phyloP scores from a whole-genome alignment of 805 yeast genomes.

The Metschnikowia drakensbergensis region DNA sequence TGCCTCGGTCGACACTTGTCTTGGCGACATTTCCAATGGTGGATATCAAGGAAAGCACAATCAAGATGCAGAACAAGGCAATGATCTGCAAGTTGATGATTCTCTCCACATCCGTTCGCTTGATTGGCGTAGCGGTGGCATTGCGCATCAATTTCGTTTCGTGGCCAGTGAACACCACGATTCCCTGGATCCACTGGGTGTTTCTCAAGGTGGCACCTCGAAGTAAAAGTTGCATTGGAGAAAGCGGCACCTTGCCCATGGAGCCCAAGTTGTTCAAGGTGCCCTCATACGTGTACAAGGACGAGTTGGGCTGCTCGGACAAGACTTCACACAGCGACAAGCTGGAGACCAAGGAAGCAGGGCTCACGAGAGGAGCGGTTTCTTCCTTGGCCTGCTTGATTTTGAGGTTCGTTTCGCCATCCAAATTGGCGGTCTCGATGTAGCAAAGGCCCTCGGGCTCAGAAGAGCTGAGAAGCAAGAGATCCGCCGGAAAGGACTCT shows the following conservation, averaged over 20 bases:
- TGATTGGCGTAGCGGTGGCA: constrained; percentile 98
- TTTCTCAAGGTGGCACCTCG: constrained; percentile 96
- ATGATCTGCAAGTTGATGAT: constrained; percentile 89
- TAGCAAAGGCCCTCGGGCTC: constrained; percentile 98
- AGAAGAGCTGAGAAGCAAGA: constrained; percentile 79
- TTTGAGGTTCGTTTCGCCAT: constrained; percentile 95
- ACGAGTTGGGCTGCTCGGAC: constrained; percentile 92
- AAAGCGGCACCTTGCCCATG: constrained; percentile 53
- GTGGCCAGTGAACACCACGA: constrained; percentile 94
- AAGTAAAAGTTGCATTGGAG: constrained; percentile 86
- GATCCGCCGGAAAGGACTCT: constrained; percentile 92
- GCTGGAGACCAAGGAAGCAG: constrained; percentile 45
- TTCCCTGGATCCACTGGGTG: constrained; percentile 92
- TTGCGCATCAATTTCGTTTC: constrained; percentile 97
- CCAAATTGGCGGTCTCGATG: constrained; percentile 94
- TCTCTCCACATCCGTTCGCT: constrained; percentile 94
- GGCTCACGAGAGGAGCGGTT: constrained; percentile 68
- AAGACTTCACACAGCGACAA: constrained; percentile 42
- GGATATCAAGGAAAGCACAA: constrained; percentile 72
- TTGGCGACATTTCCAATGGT: constrained; percentile 84
- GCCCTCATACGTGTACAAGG: constrained; percentile 93
- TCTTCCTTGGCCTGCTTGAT: constrained; percentile 85
- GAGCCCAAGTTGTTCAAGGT: constrained; percentile 57
- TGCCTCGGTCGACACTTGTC: constrained; percentile 47
- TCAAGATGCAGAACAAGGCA: constrained; percentile 77